Percentiles rank a stretch among this genome's conserved stretches.
These are phyloP conservation scores for Trichoderma harzianum DNA, from an alignment of 2,329 filamentous ascomycete species.

Conservation along the genomic window DNA sequence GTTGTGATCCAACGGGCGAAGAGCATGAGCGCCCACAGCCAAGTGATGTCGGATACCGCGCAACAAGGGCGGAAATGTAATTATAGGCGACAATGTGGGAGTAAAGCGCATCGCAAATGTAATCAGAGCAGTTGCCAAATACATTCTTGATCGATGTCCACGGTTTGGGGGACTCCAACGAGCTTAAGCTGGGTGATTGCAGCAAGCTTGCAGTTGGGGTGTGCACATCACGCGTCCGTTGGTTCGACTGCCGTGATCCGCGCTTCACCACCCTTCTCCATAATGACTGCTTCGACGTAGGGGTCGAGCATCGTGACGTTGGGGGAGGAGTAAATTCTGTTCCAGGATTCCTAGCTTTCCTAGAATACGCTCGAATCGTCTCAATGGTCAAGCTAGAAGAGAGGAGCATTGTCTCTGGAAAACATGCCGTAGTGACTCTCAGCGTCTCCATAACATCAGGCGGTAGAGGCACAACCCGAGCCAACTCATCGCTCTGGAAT, in stretches of 20 bases:
- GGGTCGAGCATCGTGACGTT: conserved; percentile 19
- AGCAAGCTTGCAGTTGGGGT: conserved; percentile 13
- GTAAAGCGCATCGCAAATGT: conserved; percentile 57
- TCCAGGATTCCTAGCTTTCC: conserved; percentile 46
- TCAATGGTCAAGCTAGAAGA: conserved; percentile 55
- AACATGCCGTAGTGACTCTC: conserved; percentile 51
- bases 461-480: conserved; percentile 46
- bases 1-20: conserved; percentile 24
- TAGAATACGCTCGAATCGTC: conserved; percentile 55
- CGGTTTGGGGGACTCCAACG: conserved; percentile 28
- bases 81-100: conserved; percentile 59
- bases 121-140: conserved; percentile 51
- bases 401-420: conserved; percentile 57
- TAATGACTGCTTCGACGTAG: conserved; percentile 29
- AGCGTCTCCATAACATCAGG: conserved; percentile 53
- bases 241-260: not conserved
- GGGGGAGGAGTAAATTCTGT: conserved; percentile 26
- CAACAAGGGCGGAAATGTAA: conserved; percentile 45
- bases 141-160: conserved; percentile 49
- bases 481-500: conserved; percentile 34
- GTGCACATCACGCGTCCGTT: conserved; percentile 3
- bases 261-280: conserved; percentile 36
- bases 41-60: conserved; percentile 23
- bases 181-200: conserved; percentile 20
- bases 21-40: conserved; percentile 17